Percentiles rank a stretch among this genome's conserved stretches.
Evolutionary conservation across 441 rosid genomes (phyloP).

Genomic region (Geranium incanum): DNA sequence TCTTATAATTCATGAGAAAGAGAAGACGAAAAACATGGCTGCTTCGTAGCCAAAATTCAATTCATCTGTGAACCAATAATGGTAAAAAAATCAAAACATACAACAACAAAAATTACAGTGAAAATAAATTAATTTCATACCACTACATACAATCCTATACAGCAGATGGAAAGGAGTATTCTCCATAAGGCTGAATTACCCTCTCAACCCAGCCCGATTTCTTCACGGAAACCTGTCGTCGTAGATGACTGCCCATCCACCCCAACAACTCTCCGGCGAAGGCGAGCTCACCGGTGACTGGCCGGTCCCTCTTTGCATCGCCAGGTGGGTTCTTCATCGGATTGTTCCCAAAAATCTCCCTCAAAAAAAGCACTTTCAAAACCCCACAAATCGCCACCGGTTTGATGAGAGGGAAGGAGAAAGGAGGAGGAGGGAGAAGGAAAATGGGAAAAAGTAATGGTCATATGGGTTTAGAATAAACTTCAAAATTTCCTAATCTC

Average conservation of each 20-base stretch:
- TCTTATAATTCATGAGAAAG: too few species aligned
- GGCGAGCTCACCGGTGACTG: conserved; percentile 41
- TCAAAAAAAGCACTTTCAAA: conserved; percentile 70
- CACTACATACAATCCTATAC: conserved; percentile 49
- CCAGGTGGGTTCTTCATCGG: conserved; percentile 24
- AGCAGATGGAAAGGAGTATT: conserved; percentile 28
- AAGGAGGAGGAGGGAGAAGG: too few species aligned
- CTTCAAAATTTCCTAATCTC: too few species aligned
- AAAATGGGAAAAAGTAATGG: too few species aligned
- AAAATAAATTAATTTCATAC: conserved; percentile 29
- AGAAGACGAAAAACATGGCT: too few species aligned
- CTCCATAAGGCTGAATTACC: conserved; percentile 11
- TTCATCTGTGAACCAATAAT: too few species aligned
- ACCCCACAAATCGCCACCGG: conserved; percentile 82
- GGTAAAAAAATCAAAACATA: neutral
- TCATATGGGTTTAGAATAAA: too few species aligned
- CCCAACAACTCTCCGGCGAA: conserved; percentile 45
- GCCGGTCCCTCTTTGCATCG: conserved; percentile 25
- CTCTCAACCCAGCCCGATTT: conserved; percentile 29
- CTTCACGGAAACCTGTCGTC: conserved; percentile 39
- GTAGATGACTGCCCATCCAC: conserved; percentile 37
- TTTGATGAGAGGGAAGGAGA: conserved; percentile 19
- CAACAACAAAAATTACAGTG: neutral
- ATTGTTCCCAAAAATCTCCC: conserved; percentile 50
- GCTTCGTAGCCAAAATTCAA: too few species aligned